Evolutionary conservation across 768 basidiomycete species (phyloP), one percentile per base, ranked within the genome.

Genomic region (Pisolithus microcarpus): DNA sequence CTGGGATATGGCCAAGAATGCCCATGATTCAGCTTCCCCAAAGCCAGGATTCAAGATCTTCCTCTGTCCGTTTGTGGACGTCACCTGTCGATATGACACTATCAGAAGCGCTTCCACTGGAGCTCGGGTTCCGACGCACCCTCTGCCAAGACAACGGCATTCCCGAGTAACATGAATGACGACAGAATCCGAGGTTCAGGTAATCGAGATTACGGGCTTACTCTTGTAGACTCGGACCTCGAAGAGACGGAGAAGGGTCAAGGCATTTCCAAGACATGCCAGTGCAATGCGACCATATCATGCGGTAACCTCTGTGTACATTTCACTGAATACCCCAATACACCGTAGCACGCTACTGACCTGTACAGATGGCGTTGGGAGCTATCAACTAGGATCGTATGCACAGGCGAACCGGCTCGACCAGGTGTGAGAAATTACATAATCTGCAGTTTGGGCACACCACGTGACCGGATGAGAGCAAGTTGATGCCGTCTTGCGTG

Each of bases 181-280:
- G 55, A 42, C 13, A 56, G 24, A 7, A 53, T 47, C 31, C 62
- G 58, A 50, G 59, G 49, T n/a, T 69, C 62, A 21, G 26, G 51
- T 23, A 53, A 16, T 37, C 31, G 39, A 36, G 48, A 11, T 30
- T 30, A 43, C 9, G 18, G 1, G 70, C 84, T 55, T 60, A 87
- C 90, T 87, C 59, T 73, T 71, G 58, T 84, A 83, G 66, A 92
- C 92, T 19, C 80, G 70, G 30, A 62, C 60, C 59, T 91, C 85
- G 56, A 92, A 93, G n/a, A 92, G 75, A 43, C 87, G 80, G 9
- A 92, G 71, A 48, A 91, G 77, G 0, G 87, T 76, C 49, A 91
- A 65, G 1, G 85, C 76, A 60, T 86, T 89, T 0, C 87, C 84
- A 2, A 93, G 73, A 51, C 81, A 80, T 13, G 81, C 80, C 8